Evolutionary conservation across 129 eudicot genomes (phyloP).

Genomic region (Artemisia tridentata): DNA sequence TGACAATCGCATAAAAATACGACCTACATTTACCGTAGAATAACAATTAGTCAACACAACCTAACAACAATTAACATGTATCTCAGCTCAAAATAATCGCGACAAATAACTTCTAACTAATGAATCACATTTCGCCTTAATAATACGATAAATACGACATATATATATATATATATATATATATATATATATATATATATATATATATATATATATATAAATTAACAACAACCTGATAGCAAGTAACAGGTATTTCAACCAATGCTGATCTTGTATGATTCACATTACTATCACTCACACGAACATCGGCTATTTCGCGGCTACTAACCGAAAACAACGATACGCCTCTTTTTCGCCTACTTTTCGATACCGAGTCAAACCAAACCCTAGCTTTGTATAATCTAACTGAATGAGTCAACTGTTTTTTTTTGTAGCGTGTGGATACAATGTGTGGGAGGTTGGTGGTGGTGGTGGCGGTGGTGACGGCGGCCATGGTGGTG

Average conservation of each 20-base stretch:
- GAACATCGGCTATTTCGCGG: slow-evolving; percentile 48
- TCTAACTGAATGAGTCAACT: not conserved
- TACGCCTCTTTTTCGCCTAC: slow-evolving; percentile 19
- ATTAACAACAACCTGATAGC: slow-evolving; percentile 78
- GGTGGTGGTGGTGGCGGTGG: not conserved
- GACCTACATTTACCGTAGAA: too few species aligned
- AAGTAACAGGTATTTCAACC: slow-evolving; percentile 79
- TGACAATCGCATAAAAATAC: too few species aligned
- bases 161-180: too few species aligned
- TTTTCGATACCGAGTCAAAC: slow-evolving; percentile 1
- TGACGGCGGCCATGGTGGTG: not conserved
- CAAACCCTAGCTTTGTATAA: slow-evolving; percentile 39
- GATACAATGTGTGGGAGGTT: too few species aligned
- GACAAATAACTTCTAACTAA: too few species aligned
- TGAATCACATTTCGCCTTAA: too few species aligned
- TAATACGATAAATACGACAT: too few species aligned
- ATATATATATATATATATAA: too few species aligned
- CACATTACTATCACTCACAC: slow-evolving; percentile 28
- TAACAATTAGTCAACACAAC: too few species aligned
- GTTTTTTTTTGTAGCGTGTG: not conserved
- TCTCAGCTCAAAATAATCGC: too few species aligned
- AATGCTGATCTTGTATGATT: slow-evolving; percentile 27
- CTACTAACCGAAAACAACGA: slow-evolving; percentile 27
- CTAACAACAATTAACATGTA: too few species aligned
- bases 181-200: too few species aligned